phyloP scores from a whole-genome alignment of 2,329 filamentous ascomycete genomes.

The Fusarium pseudograminearum region DNA sequence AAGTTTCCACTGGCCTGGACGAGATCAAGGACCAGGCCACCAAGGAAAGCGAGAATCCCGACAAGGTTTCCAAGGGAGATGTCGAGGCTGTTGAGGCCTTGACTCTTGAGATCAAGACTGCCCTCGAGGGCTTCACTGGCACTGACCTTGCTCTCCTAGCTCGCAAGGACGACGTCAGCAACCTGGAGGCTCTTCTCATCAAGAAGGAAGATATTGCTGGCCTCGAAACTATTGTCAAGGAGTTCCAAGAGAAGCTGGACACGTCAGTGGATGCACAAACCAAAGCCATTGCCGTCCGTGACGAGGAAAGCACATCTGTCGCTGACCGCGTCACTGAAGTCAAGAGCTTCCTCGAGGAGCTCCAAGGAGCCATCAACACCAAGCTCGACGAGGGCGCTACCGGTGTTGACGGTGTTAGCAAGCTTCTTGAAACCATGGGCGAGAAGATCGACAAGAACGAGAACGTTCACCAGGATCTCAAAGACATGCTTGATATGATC shows the following conservation, averaged over 20 bases:
- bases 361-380: slow-evolving; percentile 79
- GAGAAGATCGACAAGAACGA: slow-evolving; percentile 71
- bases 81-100: slow-evolving; percentile 84
- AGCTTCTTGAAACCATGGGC: slow-evolving; percentile 74
- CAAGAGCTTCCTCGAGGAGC: slow-evolving; percentile 79
- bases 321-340: slow-evolving; percentile 83
- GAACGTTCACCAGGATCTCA: slow-evolving; percentile 71
- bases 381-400: slow-evolving; percentile 82
- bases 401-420: slow-evolving; percentile 78
- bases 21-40: slow-evolving; percentile 74
- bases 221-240: slow-evolving; percentile 75
- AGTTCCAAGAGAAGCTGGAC: slow-evolving; percentile 76
- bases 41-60: slow-evolving; percentile 66
- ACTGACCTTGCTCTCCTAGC: slow-evolving; percentile 78
- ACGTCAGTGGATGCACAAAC: slow-evolving; percentile 78
- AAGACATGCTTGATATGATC: slow-evolving; percentile 79
- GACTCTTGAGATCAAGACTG: slow-evolving; percentile 85
- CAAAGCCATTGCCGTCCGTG: slow-evolving; percentile 85
- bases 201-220: slow-evolving; percentile 76
- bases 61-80: slow-evolving; percentile 82
- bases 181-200: slow-evolving; percentile 75
- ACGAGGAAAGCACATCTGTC: slow-evolving; percentile 83
- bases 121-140: slow-evolving; percentile 77
- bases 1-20: slow-evolving; percentile 80
- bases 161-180: slow-evolving; percentile 76